Evolutionary conservation across 441 rosid species (phyloP).

Genomic region (Jatropha podagrica): DNA sequence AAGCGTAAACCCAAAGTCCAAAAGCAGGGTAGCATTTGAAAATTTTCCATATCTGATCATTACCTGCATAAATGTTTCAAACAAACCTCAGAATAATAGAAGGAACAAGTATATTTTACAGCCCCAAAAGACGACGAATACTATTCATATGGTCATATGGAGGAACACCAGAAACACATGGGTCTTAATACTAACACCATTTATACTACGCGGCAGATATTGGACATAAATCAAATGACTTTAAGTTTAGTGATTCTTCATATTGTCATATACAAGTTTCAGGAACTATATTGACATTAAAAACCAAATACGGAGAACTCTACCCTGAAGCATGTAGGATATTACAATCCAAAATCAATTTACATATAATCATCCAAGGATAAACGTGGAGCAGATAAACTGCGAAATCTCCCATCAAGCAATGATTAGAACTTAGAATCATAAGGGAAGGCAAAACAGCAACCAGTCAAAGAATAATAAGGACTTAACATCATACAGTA

Average conservation of each 20-base stretch:
- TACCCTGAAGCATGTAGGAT: background rate
- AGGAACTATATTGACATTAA: background rate
- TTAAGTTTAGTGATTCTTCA: background rate
- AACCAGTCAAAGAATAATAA: background rate
- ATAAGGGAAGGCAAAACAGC: background rate
- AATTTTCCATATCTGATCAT: constrained; percentile 69
- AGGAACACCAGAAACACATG: background rate
- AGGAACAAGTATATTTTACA: background rate
- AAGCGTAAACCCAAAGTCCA: constrained; percentile 82
- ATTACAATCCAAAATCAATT: background rate
- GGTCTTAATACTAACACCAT: background rate
- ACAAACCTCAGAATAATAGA: constrained; percentile 10
- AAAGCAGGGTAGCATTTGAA: constrained; percentile 70
- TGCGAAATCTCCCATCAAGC: background rate
- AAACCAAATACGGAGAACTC: background rate
- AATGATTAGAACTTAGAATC: background rate
- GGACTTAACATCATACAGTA: background rate
- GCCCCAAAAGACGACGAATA: background rate
- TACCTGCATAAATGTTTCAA: constrained; percentile 44
- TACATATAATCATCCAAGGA: background rate
- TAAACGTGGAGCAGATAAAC: background rate
- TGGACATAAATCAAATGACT: background rate
- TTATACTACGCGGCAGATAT: background rate
- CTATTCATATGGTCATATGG: background rate
- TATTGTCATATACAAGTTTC: background rate